A percentile compares a stretch with the other conserved stretches of the same genome.
Conservation (phyloP, 805 yeast species). For the Yarrowia hollandica region DNA sequence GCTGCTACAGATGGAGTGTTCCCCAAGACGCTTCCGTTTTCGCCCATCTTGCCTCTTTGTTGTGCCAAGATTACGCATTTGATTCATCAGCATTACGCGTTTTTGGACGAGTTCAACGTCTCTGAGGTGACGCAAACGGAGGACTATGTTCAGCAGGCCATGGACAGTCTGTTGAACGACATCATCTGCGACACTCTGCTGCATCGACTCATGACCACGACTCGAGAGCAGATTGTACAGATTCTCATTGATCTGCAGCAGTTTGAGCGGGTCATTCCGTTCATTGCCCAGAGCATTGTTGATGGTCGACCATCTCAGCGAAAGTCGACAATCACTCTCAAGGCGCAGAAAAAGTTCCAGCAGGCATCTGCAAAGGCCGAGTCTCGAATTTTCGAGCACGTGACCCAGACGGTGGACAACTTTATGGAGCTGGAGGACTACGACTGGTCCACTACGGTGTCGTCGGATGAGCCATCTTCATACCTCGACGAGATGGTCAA, state of each 20-base stretch:
- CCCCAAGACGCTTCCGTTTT: constrained; percentile 77
- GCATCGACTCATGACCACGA: constrained; percentile 62
- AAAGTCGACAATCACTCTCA: constrained; percentile 47
- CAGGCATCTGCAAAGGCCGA: constrained; percentile 71
- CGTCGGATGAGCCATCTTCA: constrained; percentile 63
- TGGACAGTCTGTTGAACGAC: constrained; percentile 68
- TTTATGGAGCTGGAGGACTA: constrained; percentile 82
- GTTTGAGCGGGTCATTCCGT: constrained; percentile 72
- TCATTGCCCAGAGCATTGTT: constrained; percentile 52
- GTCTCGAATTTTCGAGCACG: constrained; percentile 73
- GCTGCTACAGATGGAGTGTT: constrained; percentile 37
- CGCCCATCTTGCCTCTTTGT: constrained; percentile 82
- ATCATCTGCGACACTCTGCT: constrained; percentile 66
- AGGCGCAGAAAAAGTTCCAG: constrained; percentile 56
- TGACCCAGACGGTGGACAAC: constrained; percentile 76
- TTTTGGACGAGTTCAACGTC: constrained; percentile 58
- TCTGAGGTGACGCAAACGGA: constrained; percentile 61
- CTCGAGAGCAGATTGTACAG: constrained; percentile 89
- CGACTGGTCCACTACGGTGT: constrained; percentile 66
- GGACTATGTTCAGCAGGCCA: constrained; percentile 55
- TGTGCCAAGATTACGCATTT: constrained; percentile 73
- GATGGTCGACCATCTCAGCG: constrained; percentile 42
- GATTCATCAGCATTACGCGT: constrained; percentile 61
- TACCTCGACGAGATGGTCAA: constrained; percentile 81
- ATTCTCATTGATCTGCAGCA: constrained; percentile 84